A percentile compares a stretch with the other conserved stretches of the same genome.
Evolutionary conservation across 768 basidiomycete species (phyloP).

Genomic region (Termitomyces sp.): DNA sequence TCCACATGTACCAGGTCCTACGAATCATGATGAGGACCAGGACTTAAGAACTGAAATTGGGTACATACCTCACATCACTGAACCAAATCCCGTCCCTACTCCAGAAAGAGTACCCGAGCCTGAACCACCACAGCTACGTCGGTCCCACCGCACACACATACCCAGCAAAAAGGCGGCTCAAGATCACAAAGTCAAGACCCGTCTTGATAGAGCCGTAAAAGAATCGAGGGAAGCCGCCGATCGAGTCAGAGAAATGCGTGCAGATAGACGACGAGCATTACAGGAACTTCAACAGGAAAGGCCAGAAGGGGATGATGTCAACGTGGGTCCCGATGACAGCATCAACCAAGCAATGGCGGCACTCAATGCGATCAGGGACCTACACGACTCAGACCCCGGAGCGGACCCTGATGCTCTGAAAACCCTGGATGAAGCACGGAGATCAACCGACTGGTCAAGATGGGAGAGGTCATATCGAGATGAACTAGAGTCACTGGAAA

Average conservation of each 20-base stretch:
- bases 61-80: no score
- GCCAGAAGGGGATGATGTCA: background rate
- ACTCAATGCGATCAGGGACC: background rate
- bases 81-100: no score
- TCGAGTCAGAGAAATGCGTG: background rate
- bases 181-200: background rate
- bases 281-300: background rate
- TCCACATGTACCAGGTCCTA: no score
- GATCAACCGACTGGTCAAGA: background rate
- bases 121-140: no score
- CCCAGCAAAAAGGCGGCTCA: background rate
- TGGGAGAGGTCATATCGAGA: background rate
- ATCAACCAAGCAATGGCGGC: background rate
- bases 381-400: no score
- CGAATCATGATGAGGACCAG: no score
- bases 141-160: background rate
- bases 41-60: no score
- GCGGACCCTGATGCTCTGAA: background rate
- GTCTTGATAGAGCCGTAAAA: background rate
- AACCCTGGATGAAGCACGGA: background rate
- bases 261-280: background rate
- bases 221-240: background rate
- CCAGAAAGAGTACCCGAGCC: no score
- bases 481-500: background rate
- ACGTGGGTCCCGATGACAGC: background rate